Evolutionary conservation across 345 rosid species (phyloP).

Genomic region (Melaleuca quinquenervia): DNA sequence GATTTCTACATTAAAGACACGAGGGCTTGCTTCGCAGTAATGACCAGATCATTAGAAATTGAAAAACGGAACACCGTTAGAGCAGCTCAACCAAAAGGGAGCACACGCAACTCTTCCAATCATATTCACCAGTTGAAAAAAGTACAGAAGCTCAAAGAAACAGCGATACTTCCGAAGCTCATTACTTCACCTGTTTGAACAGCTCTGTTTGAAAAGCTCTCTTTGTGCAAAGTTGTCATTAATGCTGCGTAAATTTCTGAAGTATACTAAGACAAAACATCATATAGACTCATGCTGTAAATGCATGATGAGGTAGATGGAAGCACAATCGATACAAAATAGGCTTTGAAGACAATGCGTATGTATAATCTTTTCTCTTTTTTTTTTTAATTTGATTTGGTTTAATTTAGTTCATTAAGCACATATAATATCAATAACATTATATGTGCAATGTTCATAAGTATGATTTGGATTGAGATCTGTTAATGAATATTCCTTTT

Average conservation of each 20-base stretch:
- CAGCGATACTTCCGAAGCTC: background rate
- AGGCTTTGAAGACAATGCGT: background rate
- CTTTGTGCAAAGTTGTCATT: background rate
- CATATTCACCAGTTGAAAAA: background rate
- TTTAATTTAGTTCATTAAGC: background rate
- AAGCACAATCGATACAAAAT: background rate
- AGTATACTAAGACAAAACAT: background rate
- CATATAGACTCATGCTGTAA: background rate
- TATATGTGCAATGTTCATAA: background rate
- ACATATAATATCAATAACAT: background rate
- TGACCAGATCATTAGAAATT: background rate
- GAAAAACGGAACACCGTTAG: background rate
- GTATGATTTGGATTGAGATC: background rate
- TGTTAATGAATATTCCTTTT: background rate
- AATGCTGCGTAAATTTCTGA: background rate
- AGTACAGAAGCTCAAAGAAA: background rate
- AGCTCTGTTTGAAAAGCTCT: background rate
- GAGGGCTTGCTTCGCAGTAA: background rate
- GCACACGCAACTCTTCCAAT: background rate
- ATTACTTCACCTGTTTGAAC: background rate
- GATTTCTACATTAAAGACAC: background rate
- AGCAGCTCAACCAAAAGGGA: background rate
- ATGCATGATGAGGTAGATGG: background rate
- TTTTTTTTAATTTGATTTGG: background rate
- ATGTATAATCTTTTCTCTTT: background rate